Percentiles rank a stretch among this genome's conserved stretches.
These are phyloP conservation scores for Blastomyces parvus DNA, from an alignment of 2,329 filamentous ascomycete genomes.

Conservation along the genomic window DNA sequence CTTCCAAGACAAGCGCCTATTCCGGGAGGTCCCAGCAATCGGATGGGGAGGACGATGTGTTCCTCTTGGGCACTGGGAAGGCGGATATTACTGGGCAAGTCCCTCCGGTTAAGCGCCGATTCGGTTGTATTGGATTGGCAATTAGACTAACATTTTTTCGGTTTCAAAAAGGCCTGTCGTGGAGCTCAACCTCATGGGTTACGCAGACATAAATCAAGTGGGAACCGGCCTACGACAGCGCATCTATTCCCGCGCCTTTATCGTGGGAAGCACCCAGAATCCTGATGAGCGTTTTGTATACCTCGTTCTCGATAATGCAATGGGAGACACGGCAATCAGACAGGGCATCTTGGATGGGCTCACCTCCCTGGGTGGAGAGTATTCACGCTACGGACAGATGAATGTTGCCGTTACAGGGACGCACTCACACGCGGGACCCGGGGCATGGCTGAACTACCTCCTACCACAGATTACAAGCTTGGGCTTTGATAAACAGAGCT, in stretches of 20 bases:
- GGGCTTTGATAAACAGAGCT: constrained; percentile 79
- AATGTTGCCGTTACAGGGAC: constrained; percentile 89
- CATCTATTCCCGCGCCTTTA: constrained; percentile 81
- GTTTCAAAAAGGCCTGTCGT: constrained; percentile 60
- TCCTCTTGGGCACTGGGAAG: constrained; percentile 59
- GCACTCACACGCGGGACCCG: constrained; percentile 84
- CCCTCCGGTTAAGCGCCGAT: constrained; percentile 9
- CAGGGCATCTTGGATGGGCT: constrained; percentile 77
- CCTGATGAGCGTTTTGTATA: constrained; percentile 71
- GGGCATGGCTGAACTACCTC: constrained; percentile 89
- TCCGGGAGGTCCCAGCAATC: constrained; percentile 17
- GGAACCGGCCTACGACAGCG: constrained; percentile 80
- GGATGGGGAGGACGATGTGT: constrained; percentile 36
- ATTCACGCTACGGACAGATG: constrained; percentile 62
- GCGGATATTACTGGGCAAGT: constrained; percentile 60
- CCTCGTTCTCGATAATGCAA: constrained; percentile 74
- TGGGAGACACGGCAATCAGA: constrained; percentile 79
- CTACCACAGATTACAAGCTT: constrained; percentile 81
- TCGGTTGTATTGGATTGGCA: not conserved
- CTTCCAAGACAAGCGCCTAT: constrained; percentile 19
- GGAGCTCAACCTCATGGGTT: constrained; percentile 85
- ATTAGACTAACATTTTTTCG: not conserved
- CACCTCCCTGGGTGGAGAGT: constrained; percentile 57
- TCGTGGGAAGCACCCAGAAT: constrained; percentile 59
- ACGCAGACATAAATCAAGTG: constrained; percentile 73